Percentiles rank a stretch among this genome's conserved stretches.
These are phyloP conservation scores for Clitocybe nebularis DNA, from an alignment of 1,284 basidiomycete genomes.

Conservation along the genomic window DNA sequence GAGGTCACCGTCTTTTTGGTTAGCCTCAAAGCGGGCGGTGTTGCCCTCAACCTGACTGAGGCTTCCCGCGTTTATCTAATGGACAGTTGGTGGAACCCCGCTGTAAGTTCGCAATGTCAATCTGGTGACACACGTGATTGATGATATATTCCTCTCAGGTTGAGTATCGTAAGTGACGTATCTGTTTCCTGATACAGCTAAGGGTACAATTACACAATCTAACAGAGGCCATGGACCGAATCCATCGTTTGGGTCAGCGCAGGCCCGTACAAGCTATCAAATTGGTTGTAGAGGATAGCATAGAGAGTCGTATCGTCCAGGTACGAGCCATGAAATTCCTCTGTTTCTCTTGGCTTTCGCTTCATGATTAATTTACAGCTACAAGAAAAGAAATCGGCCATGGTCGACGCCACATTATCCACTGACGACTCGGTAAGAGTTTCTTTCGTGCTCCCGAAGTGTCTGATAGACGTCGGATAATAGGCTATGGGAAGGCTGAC, in stretches of 20 bases:
- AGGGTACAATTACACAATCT: background rate
- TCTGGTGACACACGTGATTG: constrained; percentile 10
- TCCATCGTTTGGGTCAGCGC: constrained; percentile 88
- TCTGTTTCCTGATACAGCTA: too few relatives aligned
- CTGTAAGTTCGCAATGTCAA: constrained; percentile 37
- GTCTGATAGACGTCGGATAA: constrained; percentile 16
- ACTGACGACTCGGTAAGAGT: constrained; percentile 65
- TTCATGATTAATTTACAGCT: constrained; percentile 52
- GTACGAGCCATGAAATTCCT: too few relatives aligned
- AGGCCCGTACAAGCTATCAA: constrained; percentile 93
- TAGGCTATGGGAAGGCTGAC: constrained; percentile 89
- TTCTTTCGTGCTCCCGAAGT: background rate
- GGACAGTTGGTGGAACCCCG: constrained; percentile 94
- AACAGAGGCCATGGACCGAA: constrained; percentile 95
- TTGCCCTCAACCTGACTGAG: constrained; percentile 90
- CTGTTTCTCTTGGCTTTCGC: constrained; percentile 3
- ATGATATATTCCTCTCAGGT: constrained; percentile 34
- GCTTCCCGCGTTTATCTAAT: constrained; percentile 91
- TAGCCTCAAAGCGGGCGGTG: constrained; percentile 93
- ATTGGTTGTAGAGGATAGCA: constrained; percentile 93
- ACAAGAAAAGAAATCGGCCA: constrained; percentile 91
- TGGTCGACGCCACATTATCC: constrained; percentile 79
- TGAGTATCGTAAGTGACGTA: constrained; percentile 68
- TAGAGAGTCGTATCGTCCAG: constrained; percentile 91
- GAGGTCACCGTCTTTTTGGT: constrained; percentile 97